phyloP scores from a whole-genome alignment of 2,329 filamentous ascomycete genomes.

The Coniochaeta prunicola region DNA sequence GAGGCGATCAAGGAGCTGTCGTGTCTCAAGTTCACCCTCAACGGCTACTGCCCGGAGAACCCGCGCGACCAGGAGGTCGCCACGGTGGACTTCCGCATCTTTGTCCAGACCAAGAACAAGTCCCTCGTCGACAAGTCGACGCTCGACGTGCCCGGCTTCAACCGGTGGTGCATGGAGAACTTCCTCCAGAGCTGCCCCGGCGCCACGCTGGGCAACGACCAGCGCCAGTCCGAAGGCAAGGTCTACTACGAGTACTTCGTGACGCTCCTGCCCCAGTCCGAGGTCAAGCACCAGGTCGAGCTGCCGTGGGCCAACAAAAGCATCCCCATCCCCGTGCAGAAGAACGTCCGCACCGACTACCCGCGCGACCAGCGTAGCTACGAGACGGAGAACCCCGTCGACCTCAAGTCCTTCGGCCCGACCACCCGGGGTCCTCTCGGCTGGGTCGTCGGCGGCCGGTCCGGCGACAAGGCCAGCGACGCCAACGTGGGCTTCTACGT shows the following conservation, averaged over 20 bases:
- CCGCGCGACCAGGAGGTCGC: constrained; percentile 23
- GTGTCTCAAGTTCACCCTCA: constrained; percentile 20
- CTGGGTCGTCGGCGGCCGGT: constrained; percentile 5
- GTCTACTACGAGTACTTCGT: constrained; percentile 18
- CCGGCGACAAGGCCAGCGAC: constrained; percentile 34
- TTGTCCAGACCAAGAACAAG: constrained; percentile 30
- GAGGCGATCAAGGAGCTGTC: constrained; percentile 14
- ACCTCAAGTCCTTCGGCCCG: constrained; percentile 9
- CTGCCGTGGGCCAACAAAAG: constrained; percentile 13
- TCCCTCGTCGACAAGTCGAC: constrained; percentile 11
- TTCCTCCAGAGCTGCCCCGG: constrained; percentile 17
- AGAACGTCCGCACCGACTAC: constrained; percentile 9
- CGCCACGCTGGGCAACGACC: constrained; percentile 16
- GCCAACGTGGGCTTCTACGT: constrained; percentile 39
- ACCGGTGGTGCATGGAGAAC: constrained; percentile 15
- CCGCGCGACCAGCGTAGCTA: constrained; percentile 4
- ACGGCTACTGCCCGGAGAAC: constrained; percentile 19
- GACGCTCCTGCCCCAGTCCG: constrained; percentile 16
- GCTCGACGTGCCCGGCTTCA: constrained; percentile 13
- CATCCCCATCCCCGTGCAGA: constrained; percentile 14
- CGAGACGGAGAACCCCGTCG: constrained; percentile 5
- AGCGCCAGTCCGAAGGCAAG: constrained; percentile 16
- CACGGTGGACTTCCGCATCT: constrained; percentile 27
- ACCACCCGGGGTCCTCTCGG: constrained; percentile 10
- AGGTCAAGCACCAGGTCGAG: constrained; percentile 15